These are phyloP conservation scores for Globisporangium apiculatum DNA, from an alignment of 352 stramenopile genomes.

Conservation along the genomic window DNA sequence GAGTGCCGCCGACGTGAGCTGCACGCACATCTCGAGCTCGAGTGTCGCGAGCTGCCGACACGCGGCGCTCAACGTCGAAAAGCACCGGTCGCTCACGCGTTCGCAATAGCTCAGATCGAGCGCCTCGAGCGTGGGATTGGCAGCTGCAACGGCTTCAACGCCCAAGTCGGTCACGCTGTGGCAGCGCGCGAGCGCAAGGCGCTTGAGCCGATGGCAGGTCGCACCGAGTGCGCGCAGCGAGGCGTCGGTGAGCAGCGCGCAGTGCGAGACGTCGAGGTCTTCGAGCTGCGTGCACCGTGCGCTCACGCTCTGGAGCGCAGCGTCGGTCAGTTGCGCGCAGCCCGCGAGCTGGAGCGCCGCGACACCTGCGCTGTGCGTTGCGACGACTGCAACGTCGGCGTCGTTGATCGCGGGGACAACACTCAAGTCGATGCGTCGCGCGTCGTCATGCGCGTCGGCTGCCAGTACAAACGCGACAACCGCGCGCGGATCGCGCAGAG, in stretches of 20 bases:
- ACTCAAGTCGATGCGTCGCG: constrained; percentile 42
- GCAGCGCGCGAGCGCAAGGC: constrained; percentile 48
- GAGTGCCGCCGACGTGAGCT: constrained; percentile 46
- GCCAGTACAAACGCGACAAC: constrained; percentile 63
- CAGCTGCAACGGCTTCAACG: constrained; percentile 51
- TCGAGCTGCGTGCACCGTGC: constrained; percentile 62
- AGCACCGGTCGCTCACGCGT: constrained; percentile 52
- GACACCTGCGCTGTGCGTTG: constrained; percentile 46
- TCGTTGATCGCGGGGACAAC: constrained; percentile 39
- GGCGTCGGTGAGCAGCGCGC: constrained; percentile 48
- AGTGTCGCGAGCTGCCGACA: constrained; percentile 34
- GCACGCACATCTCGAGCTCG: constrained; percentile 59
- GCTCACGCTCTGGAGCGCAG: constrained; percentile 29
- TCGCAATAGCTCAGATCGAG: constrained; percentile 63
- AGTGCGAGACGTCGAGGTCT: constrained; percentile 72
- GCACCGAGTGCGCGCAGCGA: constrained; percentile 39
- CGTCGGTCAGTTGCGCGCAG: constrained; percentile 35
- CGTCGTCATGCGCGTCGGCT: constrained; percentile 45
- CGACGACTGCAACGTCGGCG: constrained; percentile 56
- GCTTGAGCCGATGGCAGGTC: constrained; percentile 42
- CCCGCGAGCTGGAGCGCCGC: constrained; percentile 27
- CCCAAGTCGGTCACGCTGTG: constrained; percentile 71
- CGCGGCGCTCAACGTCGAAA: constrained; percentile 40
- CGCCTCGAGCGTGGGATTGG: constrained; percentile 43
- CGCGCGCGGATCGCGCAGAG: constrained; percentile 37